Evolutionary conservation across 352 stramenopile species (phyloP), one percentile per base, ranked within the genome.

Genomic region (Sclerospora graminicola): DNA sequence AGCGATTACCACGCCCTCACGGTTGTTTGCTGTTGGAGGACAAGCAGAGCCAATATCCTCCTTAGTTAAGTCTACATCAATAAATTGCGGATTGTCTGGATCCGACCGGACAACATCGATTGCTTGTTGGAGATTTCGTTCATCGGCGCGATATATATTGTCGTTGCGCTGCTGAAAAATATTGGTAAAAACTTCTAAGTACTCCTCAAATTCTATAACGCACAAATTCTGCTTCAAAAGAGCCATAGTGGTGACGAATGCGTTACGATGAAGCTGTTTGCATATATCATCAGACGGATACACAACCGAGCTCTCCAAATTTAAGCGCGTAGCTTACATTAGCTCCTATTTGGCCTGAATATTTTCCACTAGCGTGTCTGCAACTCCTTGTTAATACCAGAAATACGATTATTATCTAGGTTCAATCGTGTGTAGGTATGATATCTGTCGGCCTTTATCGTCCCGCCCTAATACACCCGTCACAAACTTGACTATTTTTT

Each of bases 301-400:
- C 33, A 27, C 20, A 41, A 30, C 21, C 9, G 4, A 21, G 8
- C 36, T 10, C 23, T 8, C 15, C 26, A 21, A 19, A 19, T n/a
- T 27, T 2, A 0, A 31, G 26, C 48, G 34, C 19, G 18, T 2
- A 45, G 37, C 53, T 39, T 60, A 90, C 78, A 45, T 88, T 73
- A 90, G 85, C 48, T 90, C 78, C 29, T 77, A 89, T 51, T 84
- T 85, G 35, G 73, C 76, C 29, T 88, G 69, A 15, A 93, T 65
- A 43, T 84, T 86, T 43, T 93, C 82, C 14, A 93, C 66, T 13
- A 93, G 55, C 15, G 76, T 70, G 57, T 88, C 78, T 16, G 82
- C 76, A 8, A 84, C 58, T 40, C 86, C 79, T 74, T 90, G 11
- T 30, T 19, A 14, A 52, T n/a, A 51, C 8, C 45, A n/a, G 2